Evolutionary conservation across 2,329 filamentous ascomycete species (phyloP).

Genomic region (Dryadomyces quercivorus): DNA sequence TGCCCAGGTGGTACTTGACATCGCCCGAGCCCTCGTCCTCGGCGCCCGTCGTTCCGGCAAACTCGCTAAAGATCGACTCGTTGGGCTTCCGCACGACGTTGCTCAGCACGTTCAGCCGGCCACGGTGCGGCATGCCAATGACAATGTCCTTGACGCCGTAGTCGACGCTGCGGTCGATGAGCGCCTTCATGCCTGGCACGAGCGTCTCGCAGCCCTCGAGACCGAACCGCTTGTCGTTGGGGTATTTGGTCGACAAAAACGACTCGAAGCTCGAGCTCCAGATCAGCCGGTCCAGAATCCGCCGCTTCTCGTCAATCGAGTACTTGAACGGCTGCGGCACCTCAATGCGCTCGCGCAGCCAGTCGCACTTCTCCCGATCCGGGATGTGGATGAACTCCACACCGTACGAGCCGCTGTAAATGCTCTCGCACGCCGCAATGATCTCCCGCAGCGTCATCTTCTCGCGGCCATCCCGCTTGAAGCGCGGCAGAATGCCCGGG

Average conservation of each 20-base stretch:
- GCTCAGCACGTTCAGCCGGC: conserved; percentile 91
- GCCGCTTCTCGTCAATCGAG: conserved; percentile 94
- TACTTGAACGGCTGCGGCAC: conserved; percentile 93
- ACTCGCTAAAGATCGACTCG: conserved; percentile 98
- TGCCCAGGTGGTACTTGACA: conserved; percentile 98
- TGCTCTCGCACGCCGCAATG: conserved; percentile 79
- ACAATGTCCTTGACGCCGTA: conserved; percentile 98
- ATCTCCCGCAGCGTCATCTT: conserved; percentile 98
- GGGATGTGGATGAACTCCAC: conserved; percentile 99
- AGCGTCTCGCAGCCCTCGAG: conserved; percentile 94
- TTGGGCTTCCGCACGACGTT: conserved; percentile 99
- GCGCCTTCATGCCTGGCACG: conserved; percentile 97
- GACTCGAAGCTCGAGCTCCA: conserved; percentile 97
- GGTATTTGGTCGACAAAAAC: conserved; percentile 94
- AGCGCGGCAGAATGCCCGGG: conserved; percentile 87
- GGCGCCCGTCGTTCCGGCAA: conserved; percentile 74
- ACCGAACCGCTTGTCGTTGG: conserved; percentile 98
- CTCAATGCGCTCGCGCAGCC: conserved; percentile 90
- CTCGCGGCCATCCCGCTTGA: conserved; percentile 75
- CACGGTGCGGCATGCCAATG: conserved; percentile 98
- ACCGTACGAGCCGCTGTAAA: conserved; percentile 96
- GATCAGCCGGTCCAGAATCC: conserved; percentile 92
- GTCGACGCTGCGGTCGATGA: conserved; percentile 96
- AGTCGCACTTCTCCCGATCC: conserved; percentile 94
- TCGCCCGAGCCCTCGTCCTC: conserved; percentile 95